A percentile compares a stretch with the other conserved stretches of the same genome.
phyloP scores from a whole-genome alignment of 345 rosid genomes.

The Fremontodendron californicum region DNA sequence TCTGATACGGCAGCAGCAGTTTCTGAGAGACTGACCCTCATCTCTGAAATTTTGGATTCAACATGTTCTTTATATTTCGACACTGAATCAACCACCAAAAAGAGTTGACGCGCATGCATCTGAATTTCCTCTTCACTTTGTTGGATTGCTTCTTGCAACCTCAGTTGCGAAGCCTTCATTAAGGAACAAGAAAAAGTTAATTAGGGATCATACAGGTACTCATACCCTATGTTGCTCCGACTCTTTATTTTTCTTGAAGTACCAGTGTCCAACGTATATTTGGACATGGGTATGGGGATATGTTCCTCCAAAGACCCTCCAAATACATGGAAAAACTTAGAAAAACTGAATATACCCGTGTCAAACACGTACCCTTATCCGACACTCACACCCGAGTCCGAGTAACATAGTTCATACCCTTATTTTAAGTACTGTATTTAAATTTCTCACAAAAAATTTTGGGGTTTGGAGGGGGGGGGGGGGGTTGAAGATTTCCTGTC shows the following conservation, averaged over 20 bases:
- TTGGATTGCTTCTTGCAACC: conserved; percentile 56
- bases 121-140: conserved; percentile 63
- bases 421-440: background rate
- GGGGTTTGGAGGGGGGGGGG: background rate
- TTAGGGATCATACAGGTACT: background rate
- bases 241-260: too few relatives aligned
- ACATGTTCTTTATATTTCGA: conserved; percentile 65
- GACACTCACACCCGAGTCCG: too few relatives aligned
- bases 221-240: too few relatives aligned
- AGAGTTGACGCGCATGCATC: conserved; percentile 46
- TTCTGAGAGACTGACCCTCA: conserved; percentile 46
- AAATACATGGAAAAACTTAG: too few relatives aligned
- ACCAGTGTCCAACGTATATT: too few relatives aligned
- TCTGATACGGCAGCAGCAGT: conserved; percentile 46
- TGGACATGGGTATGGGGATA: too few relatives aligned
- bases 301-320: too few relatives aligned
- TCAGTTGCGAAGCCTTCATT: conserved; percentile 32
- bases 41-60: conserved; percentile 49
- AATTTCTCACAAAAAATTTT: background rate
- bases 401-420: too few relatives aligned
- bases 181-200: background rate
- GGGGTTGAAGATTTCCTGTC: background rate
- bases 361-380: too few relatives aligned
- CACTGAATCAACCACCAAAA: conserved; percentile 54
- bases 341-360: too few relatives aligned